A percentile compares a stretch with the other conserved stretches of the same genome.
phyloP scores from a whole-genome alignment of 2,329 filamentous ascomycete genomes.

The Chaetomiaceae sp. region DNA sequence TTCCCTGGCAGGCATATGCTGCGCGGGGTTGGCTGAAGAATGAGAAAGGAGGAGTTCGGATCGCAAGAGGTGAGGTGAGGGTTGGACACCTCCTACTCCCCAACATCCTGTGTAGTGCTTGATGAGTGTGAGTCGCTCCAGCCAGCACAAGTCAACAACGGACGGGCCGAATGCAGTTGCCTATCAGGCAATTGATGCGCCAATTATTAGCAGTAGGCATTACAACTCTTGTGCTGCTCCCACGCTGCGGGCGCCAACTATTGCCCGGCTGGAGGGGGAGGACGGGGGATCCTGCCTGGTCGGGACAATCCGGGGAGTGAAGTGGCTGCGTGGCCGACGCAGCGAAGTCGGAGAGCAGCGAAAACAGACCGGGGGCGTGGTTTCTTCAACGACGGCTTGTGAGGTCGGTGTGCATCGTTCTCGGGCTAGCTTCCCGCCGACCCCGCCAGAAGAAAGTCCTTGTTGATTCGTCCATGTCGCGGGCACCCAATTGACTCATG shows the following conservation, averaged over 20 bases:
- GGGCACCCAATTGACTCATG: constrained; percentile 15
- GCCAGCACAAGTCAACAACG: too few species aligned
- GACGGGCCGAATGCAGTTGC: constrained; percentile 10
- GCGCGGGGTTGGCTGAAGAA: too few species aligned
- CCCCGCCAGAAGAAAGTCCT: constrained; percentile 8
- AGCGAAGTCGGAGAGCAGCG: constrained; percentile 21
- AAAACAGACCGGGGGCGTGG: constrained; percentile 15
- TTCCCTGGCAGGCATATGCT: too few species aligned
- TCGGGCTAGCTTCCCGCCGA: constrained; percentile 12
- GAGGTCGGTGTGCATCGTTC: too few species aligned
- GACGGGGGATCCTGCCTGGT: constrained; percentile 3
- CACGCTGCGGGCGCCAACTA: too few species aligned
- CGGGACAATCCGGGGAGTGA: constrained; percentile 16
- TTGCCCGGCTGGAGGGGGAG: background rate
- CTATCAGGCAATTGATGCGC: constrained; percentile 11
- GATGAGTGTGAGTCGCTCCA: too few species aligned
- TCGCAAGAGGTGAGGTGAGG: too few species aligned
- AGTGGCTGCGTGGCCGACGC: background rate
- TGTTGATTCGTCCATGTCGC: background rate
- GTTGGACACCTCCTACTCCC: too few species aligned
- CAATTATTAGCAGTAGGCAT: constrained; percentile 18
- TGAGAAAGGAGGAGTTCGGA: too few species aligned
- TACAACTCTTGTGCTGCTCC: constrained; percentile 4
- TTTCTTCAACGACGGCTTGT: background rate
- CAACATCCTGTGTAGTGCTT: too few species aligned